These are phyloP conservation scores for Colletotrichum gigasporum DNA, from an alignment of 2,329 filamentous ascomycete genomes.

Conservation along the genomic window DNA sequence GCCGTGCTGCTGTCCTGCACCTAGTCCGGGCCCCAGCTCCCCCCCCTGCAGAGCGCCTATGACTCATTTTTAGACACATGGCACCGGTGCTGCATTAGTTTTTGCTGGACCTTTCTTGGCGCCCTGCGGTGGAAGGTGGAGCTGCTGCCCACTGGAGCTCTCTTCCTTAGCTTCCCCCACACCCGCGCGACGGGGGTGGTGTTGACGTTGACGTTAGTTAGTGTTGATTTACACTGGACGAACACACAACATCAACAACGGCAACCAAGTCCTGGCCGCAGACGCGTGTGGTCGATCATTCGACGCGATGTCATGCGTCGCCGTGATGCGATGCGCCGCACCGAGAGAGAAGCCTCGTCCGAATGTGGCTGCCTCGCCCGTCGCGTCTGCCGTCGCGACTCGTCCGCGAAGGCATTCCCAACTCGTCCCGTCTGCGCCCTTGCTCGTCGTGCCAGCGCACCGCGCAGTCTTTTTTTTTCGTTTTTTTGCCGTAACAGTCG, in stretches of 20 bases:
- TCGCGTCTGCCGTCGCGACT: slow-evolving; percentile 21
- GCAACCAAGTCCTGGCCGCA: not conserved
- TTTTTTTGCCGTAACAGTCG: not conserved
- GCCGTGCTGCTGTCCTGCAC: slow-evolving; percentile 1
- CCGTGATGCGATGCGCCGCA: slow-evolving; percentile 17
- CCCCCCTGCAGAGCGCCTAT: slow-evolving; percentile 37
- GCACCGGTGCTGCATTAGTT: slow-evolving; percentile 31
- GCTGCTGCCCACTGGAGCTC: not conserved
- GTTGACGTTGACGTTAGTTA: too few species aligned
- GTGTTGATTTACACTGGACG: too few species aligned
- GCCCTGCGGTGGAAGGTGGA: too few species aligned
- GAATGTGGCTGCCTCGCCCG: not conserved
- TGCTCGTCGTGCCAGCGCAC: slow-evolving; percentile 11
- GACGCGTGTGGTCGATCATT: not conserved
- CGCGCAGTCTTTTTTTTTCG: not conserved
- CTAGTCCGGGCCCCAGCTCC: slow-evolving; percentile 27
- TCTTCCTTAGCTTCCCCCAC: slow-evolving; percentile 2
- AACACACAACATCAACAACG: slow-evolving; percentile 27
- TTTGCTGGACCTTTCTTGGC: not conserved
- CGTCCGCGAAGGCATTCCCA: slow-evolving; percentile 33
- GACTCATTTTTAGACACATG: slow-evolving; percentile 46
- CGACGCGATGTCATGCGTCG: slow-evolving; percentile 32
- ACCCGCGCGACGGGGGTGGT: not conserved
- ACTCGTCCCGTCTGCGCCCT: not conserved
- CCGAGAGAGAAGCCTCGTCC: not conserved